Percentiles rank a stretch among this genome's conserved stretches.
phyloP scores from a whole-genome alignment of 2,329 filamentous ascomycete species.

The Cytospora schulzeri region DNA sequence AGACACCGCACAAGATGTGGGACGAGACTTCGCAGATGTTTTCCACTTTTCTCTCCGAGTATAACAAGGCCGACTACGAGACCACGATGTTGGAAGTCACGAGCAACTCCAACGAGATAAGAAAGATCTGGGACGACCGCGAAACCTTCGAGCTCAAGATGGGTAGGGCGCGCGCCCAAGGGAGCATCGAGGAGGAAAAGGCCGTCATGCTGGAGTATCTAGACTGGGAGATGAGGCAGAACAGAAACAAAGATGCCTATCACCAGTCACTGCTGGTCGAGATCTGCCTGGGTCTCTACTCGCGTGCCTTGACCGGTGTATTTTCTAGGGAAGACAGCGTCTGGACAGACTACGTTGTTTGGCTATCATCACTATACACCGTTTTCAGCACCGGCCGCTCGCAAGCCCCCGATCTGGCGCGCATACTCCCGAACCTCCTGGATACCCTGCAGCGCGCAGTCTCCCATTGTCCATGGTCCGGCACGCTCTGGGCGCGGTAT shows the following conservation, averaged over 20 bases:
- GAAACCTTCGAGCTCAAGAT: conserved; percentile 71
- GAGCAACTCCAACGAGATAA: conserved; percentile 63
- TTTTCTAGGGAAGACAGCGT: conserved; percentile 73
- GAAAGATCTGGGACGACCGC: conserved; percentile 63
- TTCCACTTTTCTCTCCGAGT: conserved; percentile 72
- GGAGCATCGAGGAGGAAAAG: conserved; percentile 58
- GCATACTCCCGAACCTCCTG: conserved; percentile 54
- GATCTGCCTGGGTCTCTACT: conserved; percentile 69
- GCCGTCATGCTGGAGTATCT: conserved; percentile 68
- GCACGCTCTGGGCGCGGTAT: conserved; percentile 85
- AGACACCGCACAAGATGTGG: conserved; percentile 74
- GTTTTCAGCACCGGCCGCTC: conserved; percentile 40
- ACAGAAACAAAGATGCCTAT: conserved; percentile 53
- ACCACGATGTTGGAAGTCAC: conserved; percentile 71
- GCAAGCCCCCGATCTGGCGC: conserved; percentile 41
- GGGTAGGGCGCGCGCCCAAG: conserved; percentile 56
- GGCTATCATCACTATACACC: conserved; percentile 59
- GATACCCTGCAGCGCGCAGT: conserved; percentile 80
- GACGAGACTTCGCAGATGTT: conserved; percentile 74
- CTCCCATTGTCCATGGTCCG: conserved; percentile 90
- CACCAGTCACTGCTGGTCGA: conserved; percentile 48
- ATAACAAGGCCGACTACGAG: conserved; percentile 73
- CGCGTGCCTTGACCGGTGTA: conserved; percentile 70
- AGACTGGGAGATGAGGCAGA: conserved; percentile 76
- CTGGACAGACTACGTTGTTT: conserved; percentile 85